Evolutionary conservation across 371 early-diverging fungal species (phyloP).

Genomic region (Rhizopus microsporus): DNA sequence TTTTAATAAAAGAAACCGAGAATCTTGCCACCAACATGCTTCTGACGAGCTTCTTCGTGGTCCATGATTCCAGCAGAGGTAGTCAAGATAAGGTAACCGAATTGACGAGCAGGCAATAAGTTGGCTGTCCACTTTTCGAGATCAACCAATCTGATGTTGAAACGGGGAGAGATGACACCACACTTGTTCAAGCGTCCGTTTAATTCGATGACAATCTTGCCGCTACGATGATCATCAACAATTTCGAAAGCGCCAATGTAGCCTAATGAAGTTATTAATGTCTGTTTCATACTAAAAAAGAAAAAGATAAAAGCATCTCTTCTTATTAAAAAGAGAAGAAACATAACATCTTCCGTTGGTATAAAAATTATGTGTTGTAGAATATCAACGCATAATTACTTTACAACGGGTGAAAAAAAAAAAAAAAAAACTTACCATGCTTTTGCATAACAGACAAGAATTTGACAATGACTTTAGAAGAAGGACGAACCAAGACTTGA

Average conservation of each 20-base stretch:
- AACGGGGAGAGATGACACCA: conserved; percentile 99
- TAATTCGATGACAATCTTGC: conserved; percentile 99
- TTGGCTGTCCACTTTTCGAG: conserved; percentile 98
- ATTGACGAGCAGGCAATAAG: conserved; percentile 99
- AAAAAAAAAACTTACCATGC: conserved; percentile 74
- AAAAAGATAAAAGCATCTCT: conserved; percentile 4
- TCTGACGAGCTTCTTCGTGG: conserved; percentile 99
- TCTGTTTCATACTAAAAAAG: conserved; percentile 14
- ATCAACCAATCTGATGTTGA: conserved; percentile 94
- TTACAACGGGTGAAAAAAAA: conserved; percentile 4
- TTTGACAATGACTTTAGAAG: conserved; percentile 97
- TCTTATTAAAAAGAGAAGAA: conserved; percentile 23
- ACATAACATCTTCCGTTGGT: conserved; percentile 61
- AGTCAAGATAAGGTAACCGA: conserved; percentile 97
- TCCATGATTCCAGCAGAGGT: conserved; percentile 99
- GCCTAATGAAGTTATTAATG: conserved; percentile 52
- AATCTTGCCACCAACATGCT: conserved; percentile 99
- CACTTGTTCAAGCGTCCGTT: conserved; percentile 99
- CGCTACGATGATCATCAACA: conserved; percentile 98
- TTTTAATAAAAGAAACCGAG: conserved; percentile 84
- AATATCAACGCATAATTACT: conserved; percentile 42
- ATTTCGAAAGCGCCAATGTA: conserved; percentile 99
- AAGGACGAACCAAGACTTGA: conserved; percentile 96
- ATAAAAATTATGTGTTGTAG: conserved; percentile 66
- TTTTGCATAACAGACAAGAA: conserved; percentile 99